Evolutionary conservation across 163 green algal genomes (phyloP).

Genomic region (Trebouxiophyceae sp.): DNA sequence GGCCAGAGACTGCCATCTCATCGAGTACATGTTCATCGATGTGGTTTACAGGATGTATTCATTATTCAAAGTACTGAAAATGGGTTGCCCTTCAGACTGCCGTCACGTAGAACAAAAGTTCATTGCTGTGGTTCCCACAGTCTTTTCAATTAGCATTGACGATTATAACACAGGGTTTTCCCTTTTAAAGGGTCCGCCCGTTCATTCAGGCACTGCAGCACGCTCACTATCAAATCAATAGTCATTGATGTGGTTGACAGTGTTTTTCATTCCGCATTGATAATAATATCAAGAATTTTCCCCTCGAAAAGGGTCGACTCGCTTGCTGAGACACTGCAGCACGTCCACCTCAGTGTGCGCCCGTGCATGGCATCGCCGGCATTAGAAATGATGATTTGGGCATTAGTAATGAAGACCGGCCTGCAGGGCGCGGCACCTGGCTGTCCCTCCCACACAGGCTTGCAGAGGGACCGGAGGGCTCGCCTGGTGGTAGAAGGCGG

Average conservation of each 20-base stretch:
- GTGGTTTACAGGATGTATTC: neutral
- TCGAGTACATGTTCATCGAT: neutral
- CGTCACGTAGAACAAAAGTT: neutral
- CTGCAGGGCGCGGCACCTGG: no score
- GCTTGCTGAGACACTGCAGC: neutral
- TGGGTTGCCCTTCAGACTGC: neutral
- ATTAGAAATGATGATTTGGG: neutral
- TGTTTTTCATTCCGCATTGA: no score
- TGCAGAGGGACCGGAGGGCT: no score
- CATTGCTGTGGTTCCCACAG: neutral
- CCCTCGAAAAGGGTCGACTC: neutral
- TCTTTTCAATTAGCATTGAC: no score
- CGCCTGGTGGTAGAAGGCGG: slow-evolving; percentile 92
- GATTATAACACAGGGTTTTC: no score
- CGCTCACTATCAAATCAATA: no score
- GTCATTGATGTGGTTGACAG: no score
- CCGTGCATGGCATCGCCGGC: neutral
- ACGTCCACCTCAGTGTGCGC: neutral
- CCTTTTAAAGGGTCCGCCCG: no score
- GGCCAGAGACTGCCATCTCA: neutral
- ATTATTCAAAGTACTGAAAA: neutral
- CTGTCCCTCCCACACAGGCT: slow-evolving; percentile 5
- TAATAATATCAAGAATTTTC: no score
- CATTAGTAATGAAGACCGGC: neutral
- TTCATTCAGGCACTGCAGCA: no score